Conservation (phyloP, 192 early-diverging fungal genomes). For the Mortierella alpina region DNA sequence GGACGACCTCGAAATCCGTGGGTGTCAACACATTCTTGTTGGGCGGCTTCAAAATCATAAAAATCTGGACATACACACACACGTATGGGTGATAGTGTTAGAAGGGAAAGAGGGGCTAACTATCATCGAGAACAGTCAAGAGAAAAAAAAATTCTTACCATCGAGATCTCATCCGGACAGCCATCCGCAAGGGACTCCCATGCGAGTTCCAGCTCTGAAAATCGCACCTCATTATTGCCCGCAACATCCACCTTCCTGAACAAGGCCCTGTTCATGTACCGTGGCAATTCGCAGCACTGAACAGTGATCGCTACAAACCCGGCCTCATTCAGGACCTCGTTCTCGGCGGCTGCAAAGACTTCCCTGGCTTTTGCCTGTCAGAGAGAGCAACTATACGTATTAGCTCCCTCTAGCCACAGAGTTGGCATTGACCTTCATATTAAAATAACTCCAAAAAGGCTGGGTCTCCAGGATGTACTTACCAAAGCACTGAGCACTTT, state of each 20-base stretch:
- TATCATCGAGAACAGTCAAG: too few relatives aligned
- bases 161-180: constrained; percentile 54
- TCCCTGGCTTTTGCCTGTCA: constrained; percentile 38
- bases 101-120: neutral
- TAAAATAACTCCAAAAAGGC: too few relatives aligned
- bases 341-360: constrained; percentile 30
- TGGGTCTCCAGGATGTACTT: neutral
- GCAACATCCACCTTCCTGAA: constrained; percentile 56
- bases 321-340: constrained; percentile 39
- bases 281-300: constrained; percentile 69
- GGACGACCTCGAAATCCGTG: constrained; percentile 74
- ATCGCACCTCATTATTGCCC: constrained; percentile 22
- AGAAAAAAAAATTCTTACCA: constrained; percentile 27
- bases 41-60: constrained; percentile 67
- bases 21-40: constrained; percentile 61
- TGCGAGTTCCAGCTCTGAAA: constrained; percentile 45
- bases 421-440: neutral
- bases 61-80: constrained; percentile 59
- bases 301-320: constrained; percentile 62
- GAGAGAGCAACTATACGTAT: neutral
- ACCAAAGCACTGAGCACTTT: constrained; percentile 25
- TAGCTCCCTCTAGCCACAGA: neutral
- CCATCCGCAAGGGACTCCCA: constrained; percentile 34
- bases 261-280: constrained; percentile 76
- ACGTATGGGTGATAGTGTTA: neutral